Conservation (phyloP, 1,284 basidiomycete genomes). For the Exobasidium cylindrosporum region DNA sequence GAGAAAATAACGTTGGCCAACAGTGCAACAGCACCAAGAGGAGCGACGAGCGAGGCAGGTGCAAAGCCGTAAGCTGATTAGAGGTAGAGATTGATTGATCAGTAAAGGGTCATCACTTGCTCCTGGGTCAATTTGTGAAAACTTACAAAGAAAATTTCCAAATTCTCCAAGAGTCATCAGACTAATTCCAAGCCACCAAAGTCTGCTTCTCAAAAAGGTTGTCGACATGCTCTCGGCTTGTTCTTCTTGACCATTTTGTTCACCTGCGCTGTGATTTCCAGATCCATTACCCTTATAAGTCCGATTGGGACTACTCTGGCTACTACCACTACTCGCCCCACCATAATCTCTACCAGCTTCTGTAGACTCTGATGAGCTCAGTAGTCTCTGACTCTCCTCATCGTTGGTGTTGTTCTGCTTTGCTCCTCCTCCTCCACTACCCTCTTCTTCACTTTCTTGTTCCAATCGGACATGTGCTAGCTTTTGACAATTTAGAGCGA, state of each 20-base stretch:
- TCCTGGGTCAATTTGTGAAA: not conserved
- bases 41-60: slow-evolving; percentile 90
- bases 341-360: not conserved
- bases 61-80: slow-evolving; percentile 78
- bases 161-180: slow-evolving; percentile 88
- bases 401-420: slow-evolving; percentile 62
- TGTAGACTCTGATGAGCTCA: not conserved
- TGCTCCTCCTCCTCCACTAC: slow-evolving; percentile 5
- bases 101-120: not conserved
- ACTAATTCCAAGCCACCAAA: slow-evolving; percentile 89
- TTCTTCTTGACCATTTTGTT: slow-evolving; percentile 9
- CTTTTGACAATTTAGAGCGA: slow-evolving; percentile 77
- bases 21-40: slow-evolving; percentile 77
- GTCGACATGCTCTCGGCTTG: slow-evolving; percentile 25
- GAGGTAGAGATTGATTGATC: not conserved
- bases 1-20: slow-evolving; percentile 94
- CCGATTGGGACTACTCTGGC: not conserved
- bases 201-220: slow-evolving; percentile 58
- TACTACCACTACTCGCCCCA: not conserved
- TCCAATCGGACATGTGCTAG: slow-evolving; percentile 76
- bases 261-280: not conserved
- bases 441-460: slow-evolving; percentile 21
- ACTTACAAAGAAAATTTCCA: slow-evolving; percentile 69
- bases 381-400: not conserved
- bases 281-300: not conserved